These are phyloP conservation scores for Aspergillus jensenii DNA, from an alignment of 2,329 filamentous ascomycete species.

Conservation along the genomic window DNA sequence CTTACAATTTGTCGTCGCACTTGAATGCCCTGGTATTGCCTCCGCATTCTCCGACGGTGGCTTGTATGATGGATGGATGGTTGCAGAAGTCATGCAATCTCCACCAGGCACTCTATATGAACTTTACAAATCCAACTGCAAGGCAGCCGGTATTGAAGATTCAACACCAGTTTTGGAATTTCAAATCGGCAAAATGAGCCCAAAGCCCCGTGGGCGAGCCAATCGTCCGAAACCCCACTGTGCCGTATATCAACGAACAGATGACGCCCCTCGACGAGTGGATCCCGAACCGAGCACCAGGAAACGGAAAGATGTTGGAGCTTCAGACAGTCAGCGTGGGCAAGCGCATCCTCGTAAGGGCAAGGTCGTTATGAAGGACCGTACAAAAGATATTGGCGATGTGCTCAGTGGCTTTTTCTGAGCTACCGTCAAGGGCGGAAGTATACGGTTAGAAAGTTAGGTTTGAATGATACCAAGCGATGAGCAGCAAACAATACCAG, in stretches of 20 bases:
- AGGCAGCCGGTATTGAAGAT: neutral
- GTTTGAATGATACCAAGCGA: conserved; percentile 2
- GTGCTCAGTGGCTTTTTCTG: conserved; percentile 33
- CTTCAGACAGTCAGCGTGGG: neutral
- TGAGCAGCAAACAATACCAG: neutral
- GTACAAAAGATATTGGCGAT: conserved; percentile 26
- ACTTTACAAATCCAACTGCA: conserved; percentile 16
- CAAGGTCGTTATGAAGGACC: conserved; percentile 27
- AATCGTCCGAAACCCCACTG: neutral
- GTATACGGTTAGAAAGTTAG: neutral
- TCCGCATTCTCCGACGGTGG: conserved; percentile 18
- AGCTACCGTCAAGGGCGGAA: neutral
- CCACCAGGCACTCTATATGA: conserved; percentile 15
- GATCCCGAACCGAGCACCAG: conserved; percentile 9
- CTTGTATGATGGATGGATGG: conserved; percentile 30
- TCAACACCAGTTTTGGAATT: conserved; percentile 24
- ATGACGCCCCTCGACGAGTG: neutral
- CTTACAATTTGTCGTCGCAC: conserved; percentile 35
- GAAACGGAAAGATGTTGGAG: conserved; percentile 5
- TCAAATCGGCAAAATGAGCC: conserved; percentile 19
- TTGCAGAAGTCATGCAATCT: neutral
- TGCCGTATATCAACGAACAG: conserved; percentile 13
- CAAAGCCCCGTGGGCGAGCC: neutral
- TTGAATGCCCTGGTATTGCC: conserved; percentile 31
- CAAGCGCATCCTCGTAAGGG: conserved; percentile 3